phyloP scores from a whole-genome alignment of 371 early-diverging fungal species.

The Parasitella parasitica region DNA sequence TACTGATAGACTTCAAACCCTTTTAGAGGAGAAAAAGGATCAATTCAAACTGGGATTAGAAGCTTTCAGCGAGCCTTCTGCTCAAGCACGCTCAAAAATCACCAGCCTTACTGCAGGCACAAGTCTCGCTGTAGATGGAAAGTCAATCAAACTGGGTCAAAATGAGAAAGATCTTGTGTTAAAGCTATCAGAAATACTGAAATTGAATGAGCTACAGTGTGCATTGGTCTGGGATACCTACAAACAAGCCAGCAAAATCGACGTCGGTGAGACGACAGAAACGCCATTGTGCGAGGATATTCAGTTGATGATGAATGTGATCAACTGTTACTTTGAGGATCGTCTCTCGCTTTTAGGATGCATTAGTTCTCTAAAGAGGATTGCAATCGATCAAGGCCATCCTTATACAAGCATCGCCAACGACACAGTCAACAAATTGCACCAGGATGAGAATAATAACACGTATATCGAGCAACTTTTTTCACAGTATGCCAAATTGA shows the following conservation, averaged over 20 bases:
- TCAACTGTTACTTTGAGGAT: constrained; percentile 38
- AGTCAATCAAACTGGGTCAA: constrained; percentile 31
- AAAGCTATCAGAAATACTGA: constrained; percentile 26
- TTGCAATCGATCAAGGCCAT: constrained; percentile 25
- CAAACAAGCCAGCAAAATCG: constrained; percentile 8
- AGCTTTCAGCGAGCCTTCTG: constrained; percentile 29
- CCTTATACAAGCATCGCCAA: constrained; percentile 30
- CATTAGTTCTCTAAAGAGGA: constrained; percentile 38
- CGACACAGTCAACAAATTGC: constrained; percentile 17
- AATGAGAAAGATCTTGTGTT: constrained; percentile 38
- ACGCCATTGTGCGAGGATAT: constrained; percentile 17
- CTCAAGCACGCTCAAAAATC: constrained; percentile 36
- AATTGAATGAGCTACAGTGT: constrained; percentile 37
- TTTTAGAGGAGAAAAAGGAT: constrained; percentile 37
- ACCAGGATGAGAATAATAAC: constrained; percentile 5
- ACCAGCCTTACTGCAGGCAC: constrained; percentile 21
- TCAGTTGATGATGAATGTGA: constrained; percentile 17
- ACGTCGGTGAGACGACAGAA: neutral
- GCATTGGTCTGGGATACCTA: constrained; percentile 38
- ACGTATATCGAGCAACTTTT: constrained; percentile 31
- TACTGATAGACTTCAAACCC: constrained; percentile 43
- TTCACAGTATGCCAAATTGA: constrained; percentile 25
- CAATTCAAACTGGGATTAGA: constrained; percentile 37
- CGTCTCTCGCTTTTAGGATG: constrained; percentile 38
- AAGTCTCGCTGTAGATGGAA: constrained; percentile 31